Percentiles rank a stretch among this genome's conserved stretches.
These are phyloP conservation scores for Exophiala oligosperma DNA, from an alignment of 2,329 filamentous ascomycete genomes.

Conservation along the genomic window DNA sequence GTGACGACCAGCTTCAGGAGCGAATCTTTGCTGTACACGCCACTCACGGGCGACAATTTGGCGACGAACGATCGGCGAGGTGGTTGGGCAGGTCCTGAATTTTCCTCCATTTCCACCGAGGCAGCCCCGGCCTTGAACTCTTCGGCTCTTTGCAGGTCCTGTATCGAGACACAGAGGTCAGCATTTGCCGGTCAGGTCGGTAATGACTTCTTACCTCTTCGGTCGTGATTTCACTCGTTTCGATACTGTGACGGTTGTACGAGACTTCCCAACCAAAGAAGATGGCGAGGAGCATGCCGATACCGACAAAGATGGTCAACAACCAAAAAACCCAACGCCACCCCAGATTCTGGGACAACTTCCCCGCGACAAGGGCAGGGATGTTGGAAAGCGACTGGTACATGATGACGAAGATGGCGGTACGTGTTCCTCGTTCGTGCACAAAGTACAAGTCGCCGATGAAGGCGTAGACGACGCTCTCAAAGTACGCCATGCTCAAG, in stretches of 20 bases:
- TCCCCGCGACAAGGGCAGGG: slow-evolving; percentile 4
- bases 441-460: slow-evolving; percentile 32
- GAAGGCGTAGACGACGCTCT: slow-evolving; percentile 15
- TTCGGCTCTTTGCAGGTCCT: not conserved
- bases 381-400: not conserved
- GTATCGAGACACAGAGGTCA: too few relatives aligned
- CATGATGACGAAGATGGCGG: slow-evolving; percentile 2
- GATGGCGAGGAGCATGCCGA: not conserved
- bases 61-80: not conserved
- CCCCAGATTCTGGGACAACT: not conserved
- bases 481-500: slow-evolving; percentile 9
- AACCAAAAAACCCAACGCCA: slow-evolving; percentile 5
- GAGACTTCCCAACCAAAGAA: slow-evolving; percentile 1
- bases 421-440: slow-evolving; percentile 24
- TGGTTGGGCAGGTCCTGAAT: too few relatives aligned
- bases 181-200: not conserved
- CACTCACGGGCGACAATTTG: not conserved
- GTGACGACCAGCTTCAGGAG: not conserved
- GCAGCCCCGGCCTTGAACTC: not conserved
- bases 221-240: not conserved
- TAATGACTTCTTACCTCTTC: not conserved
- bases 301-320: not conserved
- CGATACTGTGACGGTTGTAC: not conserved
- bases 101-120: too few relatives aligned
- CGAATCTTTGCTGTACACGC: not conserved